Evolutionary conservation across 2,329 filamentous ascomycete genomes (phyloP), one percentile per base, ranked within the genome.

Genomic region (Pyrenochaeta sp.): DNA sequence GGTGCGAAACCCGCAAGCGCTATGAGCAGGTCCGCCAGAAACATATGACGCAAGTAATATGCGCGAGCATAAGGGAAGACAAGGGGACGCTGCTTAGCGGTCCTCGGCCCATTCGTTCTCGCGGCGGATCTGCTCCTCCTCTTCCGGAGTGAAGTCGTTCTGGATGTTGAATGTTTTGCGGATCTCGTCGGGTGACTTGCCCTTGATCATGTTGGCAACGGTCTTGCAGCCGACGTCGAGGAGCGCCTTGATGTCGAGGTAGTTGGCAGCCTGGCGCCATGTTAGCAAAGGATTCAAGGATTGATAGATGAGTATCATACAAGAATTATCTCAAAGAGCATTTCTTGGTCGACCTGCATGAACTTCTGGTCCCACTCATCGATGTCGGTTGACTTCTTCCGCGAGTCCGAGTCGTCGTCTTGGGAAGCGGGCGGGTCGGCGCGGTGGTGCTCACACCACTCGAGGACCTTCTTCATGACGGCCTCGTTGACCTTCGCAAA

Each of bases 281-380:
- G 51, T 67, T 53, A 67, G 59, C 23, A 30, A 22, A 14, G 24
- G 28, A 18, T 32, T 9, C 7, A 21, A 8, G 14, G 2, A 7
- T 15, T 14, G 10, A 26, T 23, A 14, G 37, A 22, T 20, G 8
- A 20, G 48, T 20, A 22, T 58, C 87, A 46, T 82, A 94, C 90
- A 18, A 99, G 82, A 61, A 99, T 99, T 68, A 99, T 97, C 79
- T 99, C 94, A 60, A 99, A 99, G 2, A 99, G 84, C 94, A 99
- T 97, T 77, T 99, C 94, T 71, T 99, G 94, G 72, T 99, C 94
- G 13, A 99, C 94, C 76, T 97, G 93, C 94, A 99, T 97, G 75
- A 97, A 99, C 77, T 99, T 99, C 75, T 97, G 93, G 64, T 99
- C 94, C 94, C 94, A 99, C 76, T 99, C 94, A 48, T 97, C 94